Conservation (phyloP, 164 flowering plant species). For the Aristolochia fimbriata region DNA sequence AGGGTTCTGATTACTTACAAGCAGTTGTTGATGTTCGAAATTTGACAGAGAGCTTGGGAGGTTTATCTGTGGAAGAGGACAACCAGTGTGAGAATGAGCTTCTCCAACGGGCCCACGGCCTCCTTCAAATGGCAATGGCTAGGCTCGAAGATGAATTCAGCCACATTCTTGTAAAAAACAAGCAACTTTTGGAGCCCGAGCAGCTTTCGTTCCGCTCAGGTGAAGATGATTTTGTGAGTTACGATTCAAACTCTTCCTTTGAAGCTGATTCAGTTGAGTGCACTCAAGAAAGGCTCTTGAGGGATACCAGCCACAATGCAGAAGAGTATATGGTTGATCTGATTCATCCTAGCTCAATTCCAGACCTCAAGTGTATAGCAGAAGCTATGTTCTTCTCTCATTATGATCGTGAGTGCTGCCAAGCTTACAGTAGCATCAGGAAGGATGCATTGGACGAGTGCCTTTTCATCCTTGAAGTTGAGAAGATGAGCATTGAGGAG, state of each 20-base stretch:
- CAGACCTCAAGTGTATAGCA: constrained; percentile 59
- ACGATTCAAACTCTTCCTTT: constrained; percentile 27
- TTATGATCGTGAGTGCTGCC: constrained; percentile 64
- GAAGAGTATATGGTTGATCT: constrained; percentile 56
- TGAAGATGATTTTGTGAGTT: constrained; percentile 45
- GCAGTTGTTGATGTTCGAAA: constrained; percentile 42
- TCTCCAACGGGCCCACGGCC: constrained; percentile 35
- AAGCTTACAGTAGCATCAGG: constrained; percentile 42
- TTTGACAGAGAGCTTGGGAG: constrained; percentile 39
- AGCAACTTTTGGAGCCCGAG: constrained; percentile 65
- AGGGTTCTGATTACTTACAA: constrained; percentile 43
- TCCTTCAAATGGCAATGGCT: constrained; percentile 69
- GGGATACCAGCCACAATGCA: constrained; percentile 34
- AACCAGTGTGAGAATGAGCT: constrained; percentile 20
- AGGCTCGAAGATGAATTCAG: constrained; percentile 75
- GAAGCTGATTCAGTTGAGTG: constrained; percentile 50
- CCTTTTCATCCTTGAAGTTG: constrained; percentile 56
- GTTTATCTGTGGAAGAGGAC: constrained; percentile 17
- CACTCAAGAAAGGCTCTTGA: constrained; percentile 13
- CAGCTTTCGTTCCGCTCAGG: constrained; percentile 58
- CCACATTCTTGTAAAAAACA: constrained; percentile 47
- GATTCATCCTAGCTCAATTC: constrained; percentile 46
- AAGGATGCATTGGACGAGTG: constrained; percentile 76
- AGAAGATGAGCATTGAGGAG: constrained; percentile 79
- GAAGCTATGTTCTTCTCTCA: constrained; percentile 49